phyloP scores from a whole-genome alignment of 2,329 filamentous ascomycete genomes.

The Tricladium varicosporioides region DNA sequence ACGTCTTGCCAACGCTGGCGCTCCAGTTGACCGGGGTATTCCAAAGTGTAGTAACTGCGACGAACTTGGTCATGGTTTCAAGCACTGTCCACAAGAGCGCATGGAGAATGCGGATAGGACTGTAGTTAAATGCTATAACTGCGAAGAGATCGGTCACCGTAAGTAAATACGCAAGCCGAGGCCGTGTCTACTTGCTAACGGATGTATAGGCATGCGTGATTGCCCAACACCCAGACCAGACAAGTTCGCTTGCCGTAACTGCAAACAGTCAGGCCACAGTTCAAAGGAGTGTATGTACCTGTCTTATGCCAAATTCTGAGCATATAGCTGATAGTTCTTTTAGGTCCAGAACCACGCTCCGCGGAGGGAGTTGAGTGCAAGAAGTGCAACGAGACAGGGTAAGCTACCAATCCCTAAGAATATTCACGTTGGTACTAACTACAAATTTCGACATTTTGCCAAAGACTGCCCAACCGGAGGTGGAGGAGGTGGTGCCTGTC shows the following conservation, averaged over 20 bases:
- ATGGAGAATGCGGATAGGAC: constrained; percentile 44
- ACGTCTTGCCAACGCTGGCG: constrained; percentile 65
- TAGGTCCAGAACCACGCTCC: constrained; percentile 54
- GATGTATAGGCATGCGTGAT: constrained; percentile 46
- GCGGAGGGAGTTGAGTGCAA: constrained; percentile 42
- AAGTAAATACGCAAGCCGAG: neutral
- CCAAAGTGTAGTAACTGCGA: constrained; percentile 60
- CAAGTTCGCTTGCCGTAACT: constrained; percentile 67
- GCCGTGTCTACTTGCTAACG: neutral
- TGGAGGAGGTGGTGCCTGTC: constrained; percentile 50
- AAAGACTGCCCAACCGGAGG: constrained; percentile 65
- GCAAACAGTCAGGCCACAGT: constrained; percentile 43
- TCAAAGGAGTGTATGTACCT: constrained; percentile 32
- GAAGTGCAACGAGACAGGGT: constrained; percentile 33
- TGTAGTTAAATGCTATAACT: constrained; percentile 63
- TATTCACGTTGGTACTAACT: constrained; percentile 32
- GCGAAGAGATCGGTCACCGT: constrained; percentile 61
- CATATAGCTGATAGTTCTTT: constrained; percentile 1
- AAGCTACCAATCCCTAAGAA: constrained; percentile 4
- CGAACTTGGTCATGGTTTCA: constrained; percentile 55
- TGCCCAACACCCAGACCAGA: constrained; percentile 63
- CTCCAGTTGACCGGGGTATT: constrained; percentile 57
- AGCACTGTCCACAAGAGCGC: constrained; percentile 58
- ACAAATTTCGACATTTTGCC: constrained; percentile 57
- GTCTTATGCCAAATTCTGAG: neutral